These are phyloP conservation scores for Scleroderma bovista DNA, from an alignment of 768 basidiomycete species.

Conservation along the genomic window DNA sequence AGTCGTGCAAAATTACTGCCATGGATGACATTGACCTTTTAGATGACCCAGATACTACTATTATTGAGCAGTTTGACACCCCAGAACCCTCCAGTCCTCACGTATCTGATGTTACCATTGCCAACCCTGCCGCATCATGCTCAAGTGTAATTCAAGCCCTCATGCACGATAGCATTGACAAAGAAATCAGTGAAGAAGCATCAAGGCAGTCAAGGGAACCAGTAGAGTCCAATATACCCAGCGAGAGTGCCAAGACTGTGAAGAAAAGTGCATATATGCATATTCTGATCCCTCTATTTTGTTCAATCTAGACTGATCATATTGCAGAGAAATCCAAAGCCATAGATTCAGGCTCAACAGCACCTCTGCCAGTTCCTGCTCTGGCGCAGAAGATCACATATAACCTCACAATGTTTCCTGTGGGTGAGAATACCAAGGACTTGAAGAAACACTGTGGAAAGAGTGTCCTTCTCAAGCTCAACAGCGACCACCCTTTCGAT, in stretches of 20 bases:
- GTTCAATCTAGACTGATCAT: not conserved
- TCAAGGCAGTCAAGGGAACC: not conserved
- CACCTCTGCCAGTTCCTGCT: not conserved
- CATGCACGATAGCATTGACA: not conserved
- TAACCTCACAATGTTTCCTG: not conserved
- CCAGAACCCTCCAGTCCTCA: too few relatives aligned
- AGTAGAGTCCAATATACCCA: not conserved
- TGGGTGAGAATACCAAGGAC: not conserved
- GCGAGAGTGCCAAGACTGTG: not conserved
- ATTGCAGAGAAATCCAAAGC: not conserved
- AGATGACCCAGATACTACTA: too few relatives aligned
- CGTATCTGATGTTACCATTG: too few relatives aligned
- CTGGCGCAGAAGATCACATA: not conserved
- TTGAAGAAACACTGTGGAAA: not conserved
- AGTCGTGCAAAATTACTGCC: not conserved
- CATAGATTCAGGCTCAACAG: not conserved
- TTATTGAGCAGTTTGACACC: too few relatives aligned
- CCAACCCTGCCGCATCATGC: too few relatives aligned
- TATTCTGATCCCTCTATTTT: not conserved
- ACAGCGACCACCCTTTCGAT: not conserved
- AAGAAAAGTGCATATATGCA: conserved; percentile 5
- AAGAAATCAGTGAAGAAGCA: not conserved
- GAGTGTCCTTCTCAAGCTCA: not conserved
- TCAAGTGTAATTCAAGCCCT: too few relatives aligned
- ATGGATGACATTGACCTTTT: not conserved